A percentile compares a stretch with the other conserved stretches of the same genome.
phyloP scores from a whole-genome alignment of 2,329 filamentous ascomycete genomes.

The Ophiocordyceps camponoti-saundersi region DNA sequence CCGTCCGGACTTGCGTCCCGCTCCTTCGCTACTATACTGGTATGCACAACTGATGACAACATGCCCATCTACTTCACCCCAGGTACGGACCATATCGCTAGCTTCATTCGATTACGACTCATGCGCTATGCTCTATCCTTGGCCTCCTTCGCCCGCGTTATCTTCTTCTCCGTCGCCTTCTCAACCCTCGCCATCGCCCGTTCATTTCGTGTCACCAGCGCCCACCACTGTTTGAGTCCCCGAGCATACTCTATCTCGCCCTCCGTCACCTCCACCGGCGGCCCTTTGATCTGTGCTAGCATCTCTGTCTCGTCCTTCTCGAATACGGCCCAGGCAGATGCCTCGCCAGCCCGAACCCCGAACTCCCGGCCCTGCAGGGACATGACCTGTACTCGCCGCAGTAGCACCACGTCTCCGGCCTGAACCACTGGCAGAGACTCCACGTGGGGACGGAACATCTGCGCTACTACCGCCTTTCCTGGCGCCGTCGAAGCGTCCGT shows the following conservation, averaged over 20 bases:
- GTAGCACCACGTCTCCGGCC: conserved; percentile 39
- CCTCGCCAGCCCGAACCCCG: conserved; percentile 34
- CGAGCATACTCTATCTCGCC: conserved; percentile 31
- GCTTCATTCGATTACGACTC: no score
- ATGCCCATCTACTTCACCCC: no score
- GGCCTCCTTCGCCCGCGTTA: conserved; percentile 11
- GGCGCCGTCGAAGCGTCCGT: conserved; percentile 38
- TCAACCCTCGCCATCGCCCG: conserved; percentile 28
- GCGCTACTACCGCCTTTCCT: conserved; percentile 31
- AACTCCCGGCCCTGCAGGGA: conserved; percentile 37
- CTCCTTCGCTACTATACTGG: no score
- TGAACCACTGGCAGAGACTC: conserved; percentile 36
- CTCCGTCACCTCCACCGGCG: conserved; percentile 37
- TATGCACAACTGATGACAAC: neutral
- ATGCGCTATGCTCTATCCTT: conserved; percentile 5
- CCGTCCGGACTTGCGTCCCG: neutral
- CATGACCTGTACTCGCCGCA: conserved; percentile 37
- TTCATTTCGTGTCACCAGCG: conserved; percentile 23
- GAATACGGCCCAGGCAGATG: conserved; percentile 46
- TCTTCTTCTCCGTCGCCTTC: conserved; percentile 22
- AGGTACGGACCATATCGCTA: no score
- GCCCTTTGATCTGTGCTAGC: conserved; percentile 38
- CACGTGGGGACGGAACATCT: conserved; percentile 41
- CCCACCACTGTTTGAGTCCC: conserved; percentile 31
- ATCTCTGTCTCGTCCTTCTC: conserved; percentile 22